Percentiles rank a stretch among this genome's conserved stretches.
These are phyloP conservation scores for Fusarium goolgardi DNA, from an alignment of 2,329 filamentous ascomycete species.

Conservation along the genomic window DNA sequence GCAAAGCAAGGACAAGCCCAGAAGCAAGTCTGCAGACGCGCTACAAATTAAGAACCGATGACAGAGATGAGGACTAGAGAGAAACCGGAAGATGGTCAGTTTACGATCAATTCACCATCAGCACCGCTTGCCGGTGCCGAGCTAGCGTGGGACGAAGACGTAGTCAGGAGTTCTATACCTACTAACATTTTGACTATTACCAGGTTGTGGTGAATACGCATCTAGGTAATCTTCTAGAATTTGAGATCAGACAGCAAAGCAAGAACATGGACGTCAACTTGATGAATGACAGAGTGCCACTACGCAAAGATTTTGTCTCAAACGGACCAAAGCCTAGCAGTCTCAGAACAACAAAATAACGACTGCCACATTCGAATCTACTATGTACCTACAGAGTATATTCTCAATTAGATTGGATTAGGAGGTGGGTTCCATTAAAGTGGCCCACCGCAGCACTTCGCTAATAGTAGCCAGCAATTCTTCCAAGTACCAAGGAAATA, in stretches of 20 bases:
- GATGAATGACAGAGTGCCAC: background rate
- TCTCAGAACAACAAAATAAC: background rate
- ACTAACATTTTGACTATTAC: background rate
- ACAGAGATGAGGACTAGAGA: constrained; percentile 1
- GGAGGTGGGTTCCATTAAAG: background rate
- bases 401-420: background rate
- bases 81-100: constrained; percentile 9
- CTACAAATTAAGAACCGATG: background rate
- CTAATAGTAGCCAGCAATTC: background rate
- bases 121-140: constrained; percentile 5
- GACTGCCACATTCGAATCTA: background rate
- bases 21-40: constrained; percentile 3
- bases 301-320: background rate
- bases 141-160: constrained; percentile 4
- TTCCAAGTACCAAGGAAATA: too few relatives aligned
- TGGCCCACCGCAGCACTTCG: constrained; percentile 10
- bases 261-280: background rate
- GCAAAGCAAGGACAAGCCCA: constrained; percentile 23
- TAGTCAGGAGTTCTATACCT: constrained; percentile 1
- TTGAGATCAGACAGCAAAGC: background rate
- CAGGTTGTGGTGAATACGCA: background rate
- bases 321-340: background rate
- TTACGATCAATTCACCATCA: constrained; percentile 23
- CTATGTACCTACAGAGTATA: background rate
- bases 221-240: background rate